Base-by-base conservation (phyloP, 257 asterid genomes). In the Ballota nigra region DNA sequence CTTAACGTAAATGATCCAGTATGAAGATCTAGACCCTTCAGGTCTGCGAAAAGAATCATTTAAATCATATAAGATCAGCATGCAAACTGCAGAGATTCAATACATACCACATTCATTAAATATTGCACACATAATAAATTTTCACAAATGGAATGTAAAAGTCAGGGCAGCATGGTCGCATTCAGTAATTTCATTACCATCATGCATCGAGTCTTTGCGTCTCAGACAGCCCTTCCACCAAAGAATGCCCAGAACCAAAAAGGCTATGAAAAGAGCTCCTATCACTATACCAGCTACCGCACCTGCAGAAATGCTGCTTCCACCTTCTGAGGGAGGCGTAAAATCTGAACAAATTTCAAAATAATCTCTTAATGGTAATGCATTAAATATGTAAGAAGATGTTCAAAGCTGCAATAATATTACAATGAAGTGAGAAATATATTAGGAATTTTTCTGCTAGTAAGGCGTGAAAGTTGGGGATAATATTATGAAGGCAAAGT, bases 221-320 rank as follows among this genome's bases (percentile, higher is more conserved):
- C 18, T 63, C 19, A 81, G 38, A 64, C 85, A 86, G 33, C 86
- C 84, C 63, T 63, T 84, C 95, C 95, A 83, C 96, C 96, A 86
- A 71, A 86, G 81, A 72, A 87, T 8, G 24, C 63, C 83, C 23
- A 84, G 24, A 71, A 83, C 57, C 61, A 83, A 64, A 12, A 75
- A 45, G 59, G 74, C 71, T 26, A 56, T 23, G 62, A 74, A 77
- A 60, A 86, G 71, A 57, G 40, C 83, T 58, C 79, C 95, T 6
- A 86, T 5, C 8, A 78, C 85, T 69, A 85, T 82, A 70, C 90
- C 96, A 61, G 34, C 85, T 33, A 86, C 53, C 36, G 83, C 87
- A 49, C 88, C 86, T 4, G 57, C 64, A 2, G 95, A 71, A 15
- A 89, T 40, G 72, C 79, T 34, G 11, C 56, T 83, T 73, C 81